phyloP scores from a whole-genome alignment of 2,329 filamentous ascomycete genomes.

The Mariannaea elegans region DNA sequence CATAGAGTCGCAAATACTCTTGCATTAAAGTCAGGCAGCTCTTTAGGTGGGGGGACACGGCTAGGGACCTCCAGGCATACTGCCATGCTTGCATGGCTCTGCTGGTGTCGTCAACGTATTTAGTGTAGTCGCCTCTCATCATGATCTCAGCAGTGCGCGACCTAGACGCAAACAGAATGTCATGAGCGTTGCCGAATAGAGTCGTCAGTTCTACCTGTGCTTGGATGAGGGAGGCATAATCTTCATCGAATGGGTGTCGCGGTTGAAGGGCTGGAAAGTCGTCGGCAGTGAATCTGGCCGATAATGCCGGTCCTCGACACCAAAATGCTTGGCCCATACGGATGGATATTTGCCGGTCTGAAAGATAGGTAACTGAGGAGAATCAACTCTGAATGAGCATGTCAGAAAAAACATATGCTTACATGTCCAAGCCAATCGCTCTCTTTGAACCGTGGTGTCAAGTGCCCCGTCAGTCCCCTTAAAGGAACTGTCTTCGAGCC shows the following conservation, averaged over 20 bases:
- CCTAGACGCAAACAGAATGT: slow-evolving; percentile 22
- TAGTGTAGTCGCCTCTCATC: slow-evolving; percentile 24
- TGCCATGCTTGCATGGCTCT: slow-evolving; percentile 19
- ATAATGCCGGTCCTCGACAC: slow-evolving; percentile 22
- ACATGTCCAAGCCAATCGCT: slow-evolving; percentile 13
- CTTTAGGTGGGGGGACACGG: slow-evolving; percentile 15
- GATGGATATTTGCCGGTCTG: slow-evolving; percentile 13
- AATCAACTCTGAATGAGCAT: not conserved
- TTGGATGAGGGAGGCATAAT: slow-evolving; percentile 22
- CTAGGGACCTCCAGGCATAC: slow-evolving; percentile 14
- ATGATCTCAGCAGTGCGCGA: slow-evolving; percentile 23
- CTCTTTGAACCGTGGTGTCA: slow-evolving; percentile 8
- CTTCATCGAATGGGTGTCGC: slow-evolving; percentile 10
- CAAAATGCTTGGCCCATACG: slow-evolving; percentile 24
- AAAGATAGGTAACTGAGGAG: not conserved
- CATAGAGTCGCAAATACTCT: slow-evolving; percentile 21
- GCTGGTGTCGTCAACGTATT: slow-evolving; percentile 25
- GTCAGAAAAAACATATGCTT: not conserved
- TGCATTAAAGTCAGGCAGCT: slow-evolving; percentile 21
- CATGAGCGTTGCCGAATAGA: slow-evolving; percentile 20
- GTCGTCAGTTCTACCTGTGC: slow-evolving; percentile 21
- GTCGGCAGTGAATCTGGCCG: slow-evolving; percentile 18
- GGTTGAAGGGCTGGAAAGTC: slow-evolving; percentile 23
- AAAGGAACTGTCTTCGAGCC: slow-evolving; percentile 13
- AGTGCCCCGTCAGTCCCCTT: slow-evolving; percentile 3